Base-by-base conservation (phyloP, 305 asterid genomes). In the Fraxinus nigra region DNA sequence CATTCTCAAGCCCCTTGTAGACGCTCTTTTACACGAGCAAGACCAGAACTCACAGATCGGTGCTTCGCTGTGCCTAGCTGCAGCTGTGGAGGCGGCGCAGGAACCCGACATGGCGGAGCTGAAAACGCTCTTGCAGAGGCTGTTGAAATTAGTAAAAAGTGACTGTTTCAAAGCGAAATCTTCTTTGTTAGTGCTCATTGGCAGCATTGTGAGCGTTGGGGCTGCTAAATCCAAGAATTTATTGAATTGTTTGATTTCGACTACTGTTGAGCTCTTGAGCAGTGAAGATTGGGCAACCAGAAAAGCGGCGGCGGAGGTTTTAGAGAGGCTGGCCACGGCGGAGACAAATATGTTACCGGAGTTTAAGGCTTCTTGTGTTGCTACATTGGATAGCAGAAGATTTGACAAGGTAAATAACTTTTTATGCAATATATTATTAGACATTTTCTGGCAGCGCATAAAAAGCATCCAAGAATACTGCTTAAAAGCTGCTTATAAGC, bases 261-360 rank as follows among this genome's bases (percentile, higher is more conserved):
- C 87, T 65, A 79, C 85, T 56, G 86, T 93, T 69, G 94, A 91
- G 77, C 91, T 90, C 77, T 35, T 95, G 86, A 88, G 93, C 79
- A 90, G 89, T 67, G 95, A 88, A 3, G 98, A 92, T 84, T 95
- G 98, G 98, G 89, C 93, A 35, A 92, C 91, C 81, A 86, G 98
- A 69, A 95, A 92, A 83, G 92, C 95, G 3, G 97, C 98, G 4
- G 97, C 98, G 37, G 98, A 93, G 88, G 88, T 92, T 16, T 56
- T 95, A 75, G 94, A 85, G 87, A 88, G 87, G 79, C 65, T 86
- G 73, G 89, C 90, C 20, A 87, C 76, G 83, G 86, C 88, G 77
- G 98, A 90, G 82, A 79, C 76, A 32, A 84, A 72, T 77, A 82
- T 86, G 75, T 80, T 90, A 46, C 83, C 87, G 37, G 95, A 85